Conservation (phyloP, 768 basidiomycete species). For the Hericium coralloides region DNA sequence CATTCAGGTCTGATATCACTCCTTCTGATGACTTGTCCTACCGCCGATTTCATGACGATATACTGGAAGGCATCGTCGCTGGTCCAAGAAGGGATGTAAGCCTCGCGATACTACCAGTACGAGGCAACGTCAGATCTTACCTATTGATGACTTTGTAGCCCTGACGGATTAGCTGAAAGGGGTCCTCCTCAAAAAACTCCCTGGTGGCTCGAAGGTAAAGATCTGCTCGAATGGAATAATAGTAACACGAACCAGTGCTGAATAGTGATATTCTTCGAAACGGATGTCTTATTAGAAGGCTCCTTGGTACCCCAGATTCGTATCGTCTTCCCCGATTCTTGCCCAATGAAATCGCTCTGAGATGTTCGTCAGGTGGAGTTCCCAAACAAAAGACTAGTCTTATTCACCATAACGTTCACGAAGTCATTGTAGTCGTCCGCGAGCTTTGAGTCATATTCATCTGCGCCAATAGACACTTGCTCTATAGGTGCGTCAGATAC, state of each 20-base stretch:
- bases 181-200: slow-evolving; percentile 19
- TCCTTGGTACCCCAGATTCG: slow-evolving; percentile 36
- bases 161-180: slow-evolving; percentile 15
- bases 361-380: not conserved
- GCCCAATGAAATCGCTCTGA: slow-evolving; percentile 23
- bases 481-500: slow-evolving; percentile 6
- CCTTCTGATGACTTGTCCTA: no score
- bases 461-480: slow-evolving; percentile 39
- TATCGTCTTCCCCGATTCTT: slow-evolving; percentile 26
- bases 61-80: not conserved
- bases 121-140: slow-evolving; percentile 13
- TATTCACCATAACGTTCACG: slow-evolving; percentile 31
- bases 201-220: not conserved
- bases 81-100: not conserved
- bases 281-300: slow-evolving; percentile 25
- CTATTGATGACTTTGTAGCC: slow-evolving; percentile 21
- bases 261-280: slow-evolving; percentile 33
- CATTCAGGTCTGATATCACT: not conserved
- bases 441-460: slow-evolving; percentile 30
- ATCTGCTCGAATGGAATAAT: not conserved
- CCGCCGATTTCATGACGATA: not conserved
- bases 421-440: slow-evolving; percentile 35
- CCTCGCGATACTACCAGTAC: not conserved
- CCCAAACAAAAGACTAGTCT: not conserved
- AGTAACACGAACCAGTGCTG: slow-evolving; percentile 30